These are phyloP conservation scores for Earliella scabrosa DNA, from an alignment of 1,284 basidiomycete species.

Conservation along the genomic window DNA sequence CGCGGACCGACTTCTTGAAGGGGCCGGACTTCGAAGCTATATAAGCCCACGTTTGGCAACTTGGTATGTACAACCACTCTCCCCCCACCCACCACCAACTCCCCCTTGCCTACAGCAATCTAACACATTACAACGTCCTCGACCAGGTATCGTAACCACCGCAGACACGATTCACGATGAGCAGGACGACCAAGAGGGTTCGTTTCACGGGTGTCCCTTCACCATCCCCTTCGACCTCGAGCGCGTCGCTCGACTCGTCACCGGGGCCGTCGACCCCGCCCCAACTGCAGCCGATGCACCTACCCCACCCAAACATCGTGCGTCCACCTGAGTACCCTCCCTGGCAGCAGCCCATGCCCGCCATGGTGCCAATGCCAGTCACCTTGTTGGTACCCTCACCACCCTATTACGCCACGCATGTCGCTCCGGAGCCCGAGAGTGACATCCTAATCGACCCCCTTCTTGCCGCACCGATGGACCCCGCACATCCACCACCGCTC, in stretches of 20 bases:
- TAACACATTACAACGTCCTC: background rate
- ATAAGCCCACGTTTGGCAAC: constrained; percentile 4
- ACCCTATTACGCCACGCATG: background rate
- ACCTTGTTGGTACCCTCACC: background rate
- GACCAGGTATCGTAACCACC: background rate
- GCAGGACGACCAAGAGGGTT: constrained; percentile 12
- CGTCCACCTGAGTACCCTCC: constrained; percentile 4
- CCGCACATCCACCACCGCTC: constrained; percentile 12
- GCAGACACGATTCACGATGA: constrained; percentile 1
- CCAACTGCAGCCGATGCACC: background rate
- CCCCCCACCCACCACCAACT: background rate
- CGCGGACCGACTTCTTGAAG: background rate
- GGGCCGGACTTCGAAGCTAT: background rate
- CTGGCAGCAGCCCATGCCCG: constrained; percentile 7
- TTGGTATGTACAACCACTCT: background rate
- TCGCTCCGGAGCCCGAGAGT: background rate
- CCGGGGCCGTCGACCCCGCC: constrained; percentile 20
- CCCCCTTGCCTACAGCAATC: background rate
- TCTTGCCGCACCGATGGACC: constrained; percentile 5
- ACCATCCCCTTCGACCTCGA: constrained; percentile 18
- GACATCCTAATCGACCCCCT: constrained; percentile 16
- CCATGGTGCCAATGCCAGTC: background rate
- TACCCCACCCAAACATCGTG: constrained; percentile 1
- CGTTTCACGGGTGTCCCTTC: constrained; percentile 13
- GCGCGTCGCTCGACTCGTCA: constrained; percentile 11